These are phyloP conservation scores for Pharus latifolius DNA, from an alignment of 176 grass and related monocot genomes.

Conservation along the genomic window DNA sequence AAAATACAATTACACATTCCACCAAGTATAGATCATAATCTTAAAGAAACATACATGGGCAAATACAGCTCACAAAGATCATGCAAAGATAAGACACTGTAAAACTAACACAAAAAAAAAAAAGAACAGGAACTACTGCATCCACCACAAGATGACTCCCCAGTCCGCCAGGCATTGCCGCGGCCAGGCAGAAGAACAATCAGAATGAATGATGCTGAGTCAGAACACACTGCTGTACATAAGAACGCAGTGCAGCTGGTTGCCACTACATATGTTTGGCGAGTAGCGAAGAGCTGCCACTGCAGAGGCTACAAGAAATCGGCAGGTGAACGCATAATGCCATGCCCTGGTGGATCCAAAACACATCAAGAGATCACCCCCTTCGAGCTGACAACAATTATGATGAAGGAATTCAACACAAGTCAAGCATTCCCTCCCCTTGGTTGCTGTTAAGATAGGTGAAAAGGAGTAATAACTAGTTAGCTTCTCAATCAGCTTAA, in stretches of 20 bases:
- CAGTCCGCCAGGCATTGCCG: neutral
- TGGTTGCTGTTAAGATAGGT: conserved; percentile 6
- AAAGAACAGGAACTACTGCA: conserved; percentile 5
- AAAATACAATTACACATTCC: neutral
- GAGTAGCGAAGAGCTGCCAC: neutral
- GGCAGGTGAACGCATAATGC: conserved; percentile 16
- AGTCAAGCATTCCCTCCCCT: conserved; percentile 20
- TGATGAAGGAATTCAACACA: conserved; percentile 4
- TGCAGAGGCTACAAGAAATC: neutral
- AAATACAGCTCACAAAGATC: conserved; percentile 5
- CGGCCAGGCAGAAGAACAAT: neutral
- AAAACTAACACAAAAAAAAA: neutral
- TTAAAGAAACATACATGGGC: neutral
- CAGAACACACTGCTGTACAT: conserved; percentile 31
- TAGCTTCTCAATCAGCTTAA: neutral
- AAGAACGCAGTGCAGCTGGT: conserved; percentile 5
- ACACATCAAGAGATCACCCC: conserved; percentile 31
- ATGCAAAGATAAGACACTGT: neutral
- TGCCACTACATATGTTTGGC: neutral
- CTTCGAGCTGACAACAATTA: conserved; percentile 34
- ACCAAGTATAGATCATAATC: neutral
- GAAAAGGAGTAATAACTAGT: neutral
- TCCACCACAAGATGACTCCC: neutral
- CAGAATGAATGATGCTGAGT: conserved; percentile 1
- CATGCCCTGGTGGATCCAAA: conserved; percentile 49